Conservation (phyloP, 2,329 filamentous ascomycete species). For the Mollisiaceae sp. region DNA sequence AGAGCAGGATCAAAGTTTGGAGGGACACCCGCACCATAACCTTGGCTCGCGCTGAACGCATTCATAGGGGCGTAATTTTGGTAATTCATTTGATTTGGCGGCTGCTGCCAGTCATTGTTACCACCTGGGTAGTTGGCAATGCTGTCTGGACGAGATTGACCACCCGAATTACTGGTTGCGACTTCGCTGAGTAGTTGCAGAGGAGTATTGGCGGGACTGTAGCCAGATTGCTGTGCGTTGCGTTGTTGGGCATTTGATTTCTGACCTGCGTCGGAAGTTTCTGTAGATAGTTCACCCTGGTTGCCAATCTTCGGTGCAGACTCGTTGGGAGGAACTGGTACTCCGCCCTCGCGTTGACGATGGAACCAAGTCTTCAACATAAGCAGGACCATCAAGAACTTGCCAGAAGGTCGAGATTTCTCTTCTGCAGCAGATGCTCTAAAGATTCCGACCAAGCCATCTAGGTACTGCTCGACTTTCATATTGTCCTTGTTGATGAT, state of each 20-base stretch:
- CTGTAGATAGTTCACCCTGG: slow-evolving; percentile 10
- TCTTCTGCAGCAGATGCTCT: slow-evolving; percentile 65
- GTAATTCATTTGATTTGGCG: slow-evolving; percentile 16
- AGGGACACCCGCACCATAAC: slow-evolving; percentile 26
- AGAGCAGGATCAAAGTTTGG: slow-evolving; percentile 40
- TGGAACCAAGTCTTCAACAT: slow-evolving; percentile 70
- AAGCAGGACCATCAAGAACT: slow-evolving; percentile 72
- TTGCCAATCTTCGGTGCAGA: slow-evolving; percentile 11
- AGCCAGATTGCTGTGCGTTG: slow-evolving; percentile 35
- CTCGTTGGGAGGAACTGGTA: slow-evolving; percentile 18
- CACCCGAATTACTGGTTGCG: slow-evolving; percentile 43
- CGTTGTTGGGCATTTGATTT: slow-evolving; percentile 22
- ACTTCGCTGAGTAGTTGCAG: slow-evolving; percentile 50
- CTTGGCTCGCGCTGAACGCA: background rate
- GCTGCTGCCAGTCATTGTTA: slow-evolving; percentile 35
- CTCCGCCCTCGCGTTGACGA: slow-evolving; percentile 39
- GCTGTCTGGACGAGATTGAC: slow-evolving; percentile 33
- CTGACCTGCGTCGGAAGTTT: slow-evolving; percentile 13
- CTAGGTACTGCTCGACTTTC: slow-evolving; percentile 69
- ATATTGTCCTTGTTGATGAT: slow-evolving; percentile 72
- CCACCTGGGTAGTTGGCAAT: slow-evolving; percentile 31
- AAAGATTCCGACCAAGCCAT: slow-evolving; percentile 72
- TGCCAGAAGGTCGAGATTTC: slow-evolving; percentile 67
- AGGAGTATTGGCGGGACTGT: slow-evolving; percentile 43
- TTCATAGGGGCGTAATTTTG: slow-evolving; percentile 28